A percentile compares a stretch with the other conserved stretches of the same genome.
Conservation (phyloP, 345 rosid species). For the Citrus glauca region DNA sequence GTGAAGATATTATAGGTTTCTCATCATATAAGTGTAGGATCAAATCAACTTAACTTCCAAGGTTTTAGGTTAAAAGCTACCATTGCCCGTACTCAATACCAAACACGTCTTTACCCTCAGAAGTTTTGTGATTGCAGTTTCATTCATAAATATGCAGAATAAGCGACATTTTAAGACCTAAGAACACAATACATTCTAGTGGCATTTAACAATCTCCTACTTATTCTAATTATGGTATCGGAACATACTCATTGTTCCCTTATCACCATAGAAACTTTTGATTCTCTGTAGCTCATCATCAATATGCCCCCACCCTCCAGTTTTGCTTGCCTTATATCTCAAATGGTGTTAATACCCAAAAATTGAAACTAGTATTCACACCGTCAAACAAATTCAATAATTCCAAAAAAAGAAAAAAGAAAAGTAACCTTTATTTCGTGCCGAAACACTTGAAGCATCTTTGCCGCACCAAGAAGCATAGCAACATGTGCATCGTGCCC, state of each 20-base stretch:
- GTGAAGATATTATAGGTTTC: too few relatives aligned
- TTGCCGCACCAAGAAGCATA: conserved; percentile 83
- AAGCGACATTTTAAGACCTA: not conserved
- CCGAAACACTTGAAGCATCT: conserved; percentile 54
- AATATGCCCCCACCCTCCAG: not conserved
- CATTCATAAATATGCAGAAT: not conserved
- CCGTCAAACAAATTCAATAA: not conserved
- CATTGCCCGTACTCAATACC: too few relatives aligned
- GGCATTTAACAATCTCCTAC: not conserved
- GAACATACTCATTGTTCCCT: not conserved
- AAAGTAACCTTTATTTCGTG: conserved; percentile 15
- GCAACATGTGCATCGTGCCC: conserved; percentile 85
- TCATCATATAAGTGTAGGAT: too few relatives aligned
- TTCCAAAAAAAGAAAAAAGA: not conserved
- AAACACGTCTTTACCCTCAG: not conserved
- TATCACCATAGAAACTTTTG: not conserved
- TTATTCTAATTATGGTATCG: not conserved
- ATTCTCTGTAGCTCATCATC: not conserved
- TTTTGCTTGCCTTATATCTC: not conserved
- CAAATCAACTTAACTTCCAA: too few relatives aligned
- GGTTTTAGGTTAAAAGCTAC: too few relatives aligned
- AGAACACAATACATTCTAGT: not conserved
- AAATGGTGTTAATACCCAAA: not conserved
- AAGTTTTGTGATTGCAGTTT: not conserved
- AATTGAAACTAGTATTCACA: not conserved